A percentile compares a stretch with the other conserved stretches of the same genome.
These are phyloP conservation scores for Backusella sp. DNA, from an alignment of 192 early-diverging fungal species.

Conservation along the genomic window DNA sequence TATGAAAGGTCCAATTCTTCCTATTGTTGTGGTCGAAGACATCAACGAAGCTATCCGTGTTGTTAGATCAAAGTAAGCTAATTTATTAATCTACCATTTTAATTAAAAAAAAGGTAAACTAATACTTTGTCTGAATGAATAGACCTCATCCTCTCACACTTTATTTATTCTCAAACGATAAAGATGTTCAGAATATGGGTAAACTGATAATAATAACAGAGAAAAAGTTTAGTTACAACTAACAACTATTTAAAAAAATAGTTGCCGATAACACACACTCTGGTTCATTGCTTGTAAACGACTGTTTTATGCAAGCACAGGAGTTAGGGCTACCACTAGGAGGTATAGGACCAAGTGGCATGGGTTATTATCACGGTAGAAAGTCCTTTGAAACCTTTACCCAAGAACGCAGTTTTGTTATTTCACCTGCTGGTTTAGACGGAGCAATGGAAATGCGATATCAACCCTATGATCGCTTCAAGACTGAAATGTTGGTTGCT, in stretches of 20 bases:
- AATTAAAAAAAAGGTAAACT: neutral
- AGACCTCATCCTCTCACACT: slow-evolving; percentile 77
- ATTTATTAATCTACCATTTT: neutral
- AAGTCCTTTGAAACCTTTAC: slow-evolving; percentile 72
- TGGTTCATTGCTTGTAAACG: slow-evolving; percentile 71
- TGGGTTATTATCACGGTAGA: slow-evolving; percentile 75
- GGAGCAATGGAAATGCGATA: slow-evolving; percentile 4
- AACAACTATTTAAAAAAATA: neutral
- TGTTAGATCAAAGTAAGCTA: slow-evolving; percentile 47
- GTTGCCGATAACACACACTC: slow-evolving; percentile 51
- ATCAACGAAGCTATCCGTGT: slow-evolving; percentile 60
- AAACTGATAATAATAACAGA: neutral
- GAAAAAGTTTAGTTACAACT: neutral
- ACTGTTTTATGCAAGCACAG: slow-evolving; percentile 59
- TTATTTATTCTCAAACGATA: slow-evolving; percentile 66
- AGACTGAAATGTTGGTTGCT: neutral
- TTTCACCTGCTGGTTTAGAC: neutral
- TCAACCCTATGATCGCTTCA: neutral
- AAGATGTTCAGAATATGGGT: slow-evolving; percentile 52
- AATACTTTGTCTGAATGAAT: neutral
- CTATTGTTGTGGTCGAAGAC: slow-evolving; percentile 64
- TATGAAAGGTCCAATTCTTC: slow-evolving; percentile 68
- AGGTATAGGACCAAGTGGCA: slow-evolving; percentile 75
- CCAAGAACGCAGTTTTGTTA: slow-evolving; percentile 42
- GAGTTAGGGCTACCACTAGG: slow-evolving; percentile 66